Conservation (phyloP, 2,329 filamentous ascomycete species). For the Aspergillus pseudoterreus region DNA sequence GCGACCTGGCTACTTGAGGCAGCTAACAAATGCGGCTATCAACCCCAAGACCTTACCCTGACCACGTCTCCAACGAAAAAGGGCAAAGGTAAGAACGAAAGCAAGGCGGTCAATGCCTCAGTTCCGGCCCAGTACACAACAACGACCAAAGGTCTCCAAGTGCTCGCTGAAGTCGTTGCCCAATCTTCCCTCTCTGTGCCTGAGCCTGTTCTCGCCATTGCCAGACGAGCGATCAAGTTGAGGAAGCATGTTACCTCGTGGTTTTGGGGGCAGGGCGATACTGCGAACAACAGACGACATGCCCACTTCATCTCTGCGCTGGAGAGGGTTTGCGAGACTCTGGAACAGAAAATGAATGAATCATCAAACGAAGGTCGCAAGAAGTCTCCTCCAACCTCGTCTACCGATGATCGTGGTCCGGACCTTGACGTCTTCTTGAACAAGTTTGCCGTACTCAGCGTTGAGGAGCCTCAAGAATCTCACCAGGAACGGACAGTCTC, state of each 20-base stretch:
- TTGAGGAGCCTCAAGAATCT: slow-evolving; percentile 22
- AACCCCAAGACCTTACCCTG: slow-evolving; percentile 9
- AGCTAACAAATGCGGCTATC: slow-evolving; percentile 24
- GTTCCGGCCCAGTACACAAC: slow-evolving; percentile 16
- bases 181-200: slow-evolving; percentile 19
- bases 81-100: slow-evolving; percentile 11
- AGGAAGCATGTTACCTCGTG: slow-evolving; percentile 25
- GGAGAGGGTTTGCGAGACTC: slow-evolving; percentile 22
- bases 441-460: slow-evolving; percentile 25
- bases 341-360: slow-evolving; percentile 19
- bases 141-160: slow-evolving; percentile 22
- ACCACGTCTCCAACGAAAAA: slow-evolving; percentile 6
- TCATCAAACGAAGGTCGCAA: slow-evolving; percentile 14
- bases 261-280: slow-evolving; percentile 23
- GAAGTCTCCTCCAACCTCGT: slow-evolving; percentile 6
- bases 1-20: slow-evolving; percentile 26
- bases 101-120: slow-evolving; percentile 9
- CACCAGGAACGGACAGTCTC: slow-evolving; percentile 9
- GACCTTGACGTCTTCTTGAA: slow-evolving; percentile 16
- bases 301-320: slow-evolving; percentile 24
- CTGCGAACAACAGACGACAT: slow-evolving; percentile 19
- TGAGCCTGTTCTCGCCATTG: slow-evolving; percentile 18
- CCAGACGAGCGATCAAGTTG: slow-evolving; percentile 24
- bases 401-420: slow-evolving; percentile 10
- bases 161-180: slow-evolving; percentile 21